A percentile compares a stretch with the other conserved stretches of the same genome.
These are phyloP conservation scores for Fraxinus cuspidata DNA, from an alignment of 257 asterid species.

Conservation along the genomic window DNA sequence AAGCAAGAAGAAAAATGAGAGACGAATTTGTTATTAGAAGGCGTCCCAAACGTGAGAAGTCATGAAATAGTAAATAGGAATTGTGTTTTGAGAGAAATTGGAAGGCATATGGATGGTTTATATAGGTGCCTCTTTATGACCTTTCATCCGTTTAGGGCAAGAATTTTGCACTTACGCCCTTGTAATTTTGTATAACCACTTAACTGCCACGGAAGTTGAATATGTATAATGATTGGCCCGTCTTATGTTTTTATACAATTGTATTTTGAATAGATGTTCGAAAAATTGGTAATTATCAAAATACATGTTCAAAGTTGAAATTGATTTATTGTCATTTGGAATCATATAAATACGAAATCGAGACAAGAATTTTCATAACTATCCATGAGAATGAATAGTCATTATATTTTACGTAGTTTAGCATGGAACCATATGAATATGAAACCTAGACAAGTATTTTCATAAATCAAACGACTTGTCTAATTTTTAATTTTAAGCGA, in stretches of 20 bases:
- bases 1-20: not conserved
- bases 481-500: no score
- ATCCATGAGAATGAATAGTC: no score
- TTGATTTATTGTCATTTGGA: no score
- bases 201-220: not conserved
- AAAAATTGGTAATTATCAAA: not conserved
- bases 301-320: no score
- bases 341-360: no score
- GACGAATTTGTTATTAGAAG: not conserved
- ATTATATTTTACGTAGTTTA: no score
- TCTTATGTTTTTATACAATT: not conserved
- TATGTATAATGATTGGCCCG: not conserved
- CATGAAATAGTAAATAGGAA: conserved; percentile 17
- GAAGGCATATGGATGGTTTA: not conserved
- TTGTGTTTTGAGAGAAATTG: not conserved
- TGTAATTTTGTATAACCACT: not conserved
- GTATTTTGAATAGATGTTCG: no score
- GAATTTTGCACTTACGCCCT: not conserved
- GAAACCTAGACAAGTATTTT: no score
- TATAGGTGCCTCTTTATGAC: not conserved
- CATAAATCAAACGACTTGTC: no score
- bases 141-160: not conserved
- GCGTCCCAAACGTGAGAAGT: conserved; percentile 19
- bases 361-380: no score
- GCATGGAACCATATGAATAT: no score